Percentiles rank a stretch among this genome's conserved stretches.
Conservation (phyloP, 345 rosid genomes). For the Microthlaspi erraticum region DNA sequence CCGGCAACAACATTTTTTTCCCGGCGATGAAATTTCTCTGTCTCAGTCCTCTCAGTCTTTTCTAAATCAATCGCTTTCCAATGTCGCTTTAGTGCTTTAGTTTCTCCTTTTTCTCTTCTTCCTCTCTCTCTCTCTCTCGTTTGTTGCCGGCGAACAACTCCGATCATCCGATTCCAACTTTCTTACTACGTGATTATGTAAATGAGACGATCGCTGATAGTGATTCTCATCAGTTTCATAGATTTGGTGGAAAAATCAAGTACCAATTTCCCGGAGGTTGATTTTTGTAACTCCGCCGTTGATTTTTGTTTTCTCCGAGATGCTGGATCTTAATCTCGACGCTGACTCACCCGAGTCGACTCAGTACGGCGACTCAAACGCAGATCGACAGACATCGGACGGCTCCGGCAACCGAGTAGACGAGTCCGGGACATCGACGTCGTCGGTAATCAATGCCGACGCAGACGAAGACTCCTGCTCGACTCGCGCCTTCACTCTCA, state of each 20-base stretch:
- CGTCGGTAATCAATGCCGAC: constrained; percentile 83
- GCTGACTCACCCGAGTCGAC: constrained; percentile 64
- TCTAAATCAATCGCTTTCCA: constrained; percentile 15
- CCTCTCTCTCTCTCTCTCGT: constrained; percentile 15
- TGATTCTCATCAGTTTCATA: constrained; percentile 36
- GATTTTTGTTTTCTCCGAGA: constrained; percentile 12
- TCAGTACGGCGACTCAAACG: constrained; percentile 54
- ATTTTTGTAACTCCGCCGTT: constrained; percentile 5
- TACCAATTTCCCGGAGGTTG: constrained; percentile 12
- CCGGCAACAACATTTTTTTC: constrained; percentile 31
- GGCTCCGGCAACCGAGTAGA: constrained; percentile 51
- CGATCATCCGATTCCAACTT: constrained; percentile 11
- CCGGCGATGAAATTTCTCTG: constrained; percentile 28
- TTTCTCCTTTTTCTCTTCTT: neutral
- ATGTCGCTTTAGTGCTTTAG: constrained; percentile 9
- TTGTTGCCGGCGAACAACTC: constrained; percentile 1
- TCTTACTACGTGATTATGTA: constrained; percentile 10
- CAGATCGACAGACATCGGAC: constrained; percentile 50
- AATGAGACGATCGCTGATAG: constrained; percentile 21
- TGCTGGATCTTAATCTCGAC: constrained; percentile 92
- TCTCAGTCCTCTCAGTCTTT: neutral
- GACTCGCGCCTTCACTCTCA: constrained; percentile 59
- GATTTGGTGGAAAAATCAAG: constrained; percentile 2
- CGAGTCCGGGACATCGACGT: constrained; percentile 81
- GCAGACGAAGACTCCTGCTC: constrained; percentile 71